Percentiles rank a stretch among this genome's conserved stretches.
These are phyloP conservation scores for Massarina eburnea DNA, from an alignment of 2,329 filamentous ascomycete genomes.

Conservation along the genomic window DNA sequence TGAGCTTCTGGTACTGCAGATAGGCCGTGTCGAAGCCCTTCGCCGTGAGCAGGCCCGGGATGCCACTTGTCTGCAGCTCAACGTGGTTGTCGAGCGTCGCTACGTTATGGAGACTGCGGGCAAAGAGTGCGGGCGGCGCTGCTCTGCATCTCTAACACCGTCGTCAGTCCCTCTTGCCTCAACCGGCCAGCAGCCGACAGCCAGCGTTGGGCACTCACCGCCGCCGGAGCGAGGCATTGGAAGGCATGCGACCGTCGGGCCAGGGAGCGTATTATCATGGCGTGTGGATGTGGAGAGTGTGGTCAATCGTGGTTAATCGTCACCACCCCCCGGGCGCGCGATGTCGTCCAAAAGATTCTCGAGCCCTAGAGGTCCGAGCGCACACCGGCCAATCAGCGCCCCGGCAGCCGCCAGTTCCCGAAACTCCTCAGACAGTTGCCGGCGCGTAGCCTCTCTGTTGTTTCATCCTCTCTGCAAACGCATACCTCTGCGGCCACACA, in stretches of 20 bases:
- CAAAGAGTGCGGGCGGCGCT: conserved; percentile 13
- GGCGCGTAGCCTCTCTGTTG: conserved; percentile 15
- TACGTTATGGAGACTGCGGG: conserved; percentile 45
- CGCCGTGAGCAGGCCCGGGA: conserved; percentile 71
- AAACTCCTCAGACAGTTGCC: conserved; percentile 27
- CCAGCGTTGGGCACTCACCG: not conserved
- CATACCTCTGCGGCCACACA: conserved; percentile 41
- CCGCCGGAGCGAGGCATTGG: conserved; percentile 16
- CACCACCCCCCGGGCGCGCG: not conserved
- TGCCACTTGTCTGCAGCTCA: conserved; percentile 53
- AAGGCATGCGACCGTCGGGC: conserved; percentile 31
- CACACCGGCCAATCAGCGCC: conserved; percentile 34
- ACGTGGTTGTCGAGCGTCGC: conserved; percentile 53
- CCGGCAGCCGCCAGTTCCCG: conserved; percentile 10
- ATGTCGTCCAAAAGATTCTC: not conserved
- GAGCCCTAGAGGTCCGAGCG: conserved; percentile 18
- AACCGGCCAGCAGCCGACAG: conserved; percentile 18
- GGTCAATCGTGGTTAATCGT: not conserved
- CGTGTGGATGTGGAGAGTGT: conserved; percentile 11
- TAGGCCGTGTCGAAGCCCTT: conserved; percentile 76
- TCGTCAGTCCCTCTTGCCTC: conserved; percentile 23
- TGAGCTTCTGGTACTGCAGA: conserved; percentile 75
- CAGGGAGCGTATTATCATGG: conserved; percentile 40
- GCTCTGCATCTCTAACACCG: conserved; percentile 27
- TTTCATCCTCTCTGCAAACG: conserved; percentile 30